phyloP scores from a whole-genome alignment of 768 basidiomycete genomes.

The Nevesoporus exiguus region DNA sequence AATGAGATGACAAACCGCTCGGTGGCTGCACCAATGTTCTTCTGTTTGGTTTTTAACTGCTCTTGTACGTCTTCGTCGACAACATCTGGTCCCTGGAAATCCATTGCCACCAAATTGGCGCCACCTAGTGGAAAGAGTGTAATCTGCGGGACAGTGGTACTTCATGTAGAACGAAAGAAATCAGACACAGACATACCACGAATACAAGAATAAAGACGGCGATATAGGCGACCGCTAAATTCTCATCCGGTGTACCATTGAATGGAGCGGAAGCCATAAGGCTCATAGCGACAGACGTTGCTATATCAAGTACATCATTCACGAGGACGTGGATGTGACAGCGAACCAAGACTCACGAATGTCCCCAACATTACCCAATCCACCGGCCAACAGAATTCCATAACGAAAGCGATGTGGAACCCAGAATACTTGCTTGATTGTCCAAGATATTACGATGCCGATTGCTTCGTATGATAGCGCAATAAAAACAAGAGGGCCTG shows the following conservation, averaged over 20 bases:
- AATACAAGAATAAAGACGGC: slow-evolving; percentile 60
- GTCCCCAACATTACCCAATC: slow-evolving; percentile 68
- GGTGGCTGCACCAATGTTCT: slow-evolving; percentile 14
- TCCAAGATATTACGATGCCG: slow-evolving; percentile 51
- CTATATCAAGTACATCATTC: slow-evolving; percentile 31
- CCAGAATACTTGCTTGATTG: slow-evolving; percentile 64
- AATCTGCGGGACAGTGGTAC: slow-evolving; percentile 35
- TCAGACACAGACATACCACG: slow-evolving; percentile 38
- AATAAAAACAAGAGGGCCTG: slow-evolving; percentile 64
- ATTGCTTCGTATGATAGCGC: slow-evolving; percentile 56
- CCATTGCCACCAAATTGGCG: slow-evolving; percentile 50
- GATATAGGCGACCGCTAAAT: slow-evolving; percentile 64
- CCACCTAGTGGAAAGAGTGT: slow-evolving; percentile 66
- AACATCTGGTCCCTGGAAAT: slow-evolving; percentile 63
- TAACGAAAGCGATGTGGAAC: slow-evolving; percentile 75
- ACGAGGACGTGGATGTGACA: not conserved
- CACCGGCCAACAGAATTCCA: slow-evolving; percentile 66
- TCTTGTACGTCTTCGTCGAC: slow-evolving; percentile 54
- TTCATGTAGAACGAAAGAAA: not conserved
- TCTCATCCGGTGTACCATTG: slow-evolving; percentile 52
- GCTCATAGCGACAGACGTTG: slow-evolving; percentile 62
- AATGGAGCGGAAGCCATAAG: slow-evolving; percentile 63
- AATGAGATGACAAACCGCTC: slow-evolving; percentile 5
- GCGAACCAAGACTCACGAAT: slow-evolving; percentile 47
- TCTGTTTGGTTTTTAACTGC: slow-evolving; percentile 38